phyloP scores from a whole-genome alignment of 352 stramenopile genomes.

The Globisporangium barbulae region DNA sequence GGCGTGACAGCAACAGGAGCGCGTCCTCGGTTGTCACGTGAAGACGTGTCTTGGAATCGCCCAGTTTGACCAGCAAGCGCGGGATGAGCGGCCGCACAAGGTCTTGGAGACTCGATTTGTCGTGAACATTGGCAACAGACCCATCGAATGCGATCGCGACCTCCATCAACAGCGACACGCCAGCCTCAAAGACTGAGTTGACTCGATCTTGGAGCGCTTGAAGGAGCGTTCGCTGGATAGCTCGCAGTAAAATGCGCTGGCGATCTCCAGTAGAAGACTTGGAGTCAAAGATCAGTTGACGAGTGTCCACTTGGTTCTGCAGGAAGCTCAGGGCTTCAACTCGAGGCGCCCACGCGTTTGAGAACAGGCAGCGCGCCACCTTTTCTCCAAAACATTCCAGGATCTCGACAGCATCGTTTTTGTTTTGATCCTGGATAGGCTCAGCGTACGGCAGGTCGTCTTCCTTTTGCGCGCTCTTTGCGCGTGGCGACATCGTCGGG shows the following conservation, averaged over 20 bases:
- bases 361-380: constrained; percentile 70
- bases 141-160: constrained; percentile 58
- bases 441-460: constrained; percentile 80
- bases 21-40: constrained; percentile 76
- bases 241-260: neutral
- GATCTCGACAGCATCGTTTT: constrained; percentile 39
- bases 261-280: constrained; percentile 8
- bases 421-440: constrained; percentile 60
- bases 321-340: constrained; percentile 78
- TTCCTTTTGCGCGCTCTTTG: constrained; percentile 58
- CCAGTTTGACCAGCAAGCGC: constrained; percentile 67
- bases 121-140: constrained; percentile 8
- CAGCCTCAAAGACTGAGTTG: constrained; percentile 76
- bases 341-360: constrained; percentile 74
- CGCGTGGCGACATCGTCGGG: constrained; percentile 28
- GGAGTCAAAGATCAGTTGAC: constrained; percentile 41
- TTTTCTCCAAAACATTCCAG: constrained; percentile 69
- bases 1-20: constrained; percentile 62
- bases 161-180: constrained; percentile 67
- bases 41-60: constrained; percentile 67
- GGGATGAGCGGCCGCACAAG: constrained; percentile 65
- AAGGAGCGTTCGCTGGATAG: constrained; percentile 52
- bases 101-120: constrained; percentile 34
- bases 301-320: constrained; percentile 60
- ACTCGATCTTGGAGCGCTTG: constrained; percentile 70